Base-by-base conservation (phyloP, 2,329 filamentous ascomycete species). In the Phaeomoniella chlamydospora region DNA sequence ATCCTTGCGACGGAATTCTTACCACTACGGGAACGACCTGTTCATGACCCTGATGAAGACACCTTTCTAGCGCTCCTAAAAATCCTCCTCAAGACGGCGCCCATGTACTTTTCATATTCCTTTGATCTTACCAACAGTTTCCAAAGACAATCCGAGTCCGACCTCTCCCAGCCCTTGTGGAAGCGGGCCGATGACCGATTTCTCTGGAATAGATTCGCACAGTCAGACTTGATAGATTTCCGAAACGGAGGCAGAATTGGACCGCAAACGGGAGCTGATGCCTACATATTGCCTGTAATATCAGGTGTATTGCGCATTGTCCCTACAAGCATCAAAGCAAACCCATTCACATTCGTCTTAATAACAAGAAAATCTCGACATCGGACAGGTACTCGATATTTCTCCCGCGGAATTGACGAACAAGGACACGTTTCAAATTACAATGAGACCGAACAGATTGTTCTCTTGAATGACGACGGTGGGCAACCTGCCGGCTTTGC, bases 81-180 rank as follows among this genome's bases (percentile, higher is more conserved):
- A 58, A 74, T 71, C 33, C 77, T 90, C 43, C 71, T 98, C 48
- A 80, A 81, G 55, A 77, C 74, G 10, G 83, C 82, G 0, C 85
- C 88, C 5, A 86, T 96, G 79, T 96, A 93, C 70, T 98, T 94
- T 53, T 96, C 90, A 39, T 98, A 98, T 65, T 88, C 87, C 5
- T 75, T 93, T 56, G 90, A 98, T 59, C 72, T 98, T 44, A 98
- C 90, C 48, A 98, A 93, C 66, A 87, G 76, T 54, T 94, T 96
- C 64, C 90, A 98, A 62, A 77, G 90, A 44, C 90, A 96, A 56
- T 77, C 87, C 3, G 76, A 87, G 46, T 67, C 75, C 44, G 76
- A 93, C 54, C 62, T 65, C 38, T 71, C 72, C 12, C 65, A 70
- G 37, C 87, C 90, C 10, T 61, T 96, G 39, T 98, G 90, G 90